Conservation (phyloP, 2,329 filamentous ascomycete genomes). For the Tolypocladium guangdongense region DNA sequence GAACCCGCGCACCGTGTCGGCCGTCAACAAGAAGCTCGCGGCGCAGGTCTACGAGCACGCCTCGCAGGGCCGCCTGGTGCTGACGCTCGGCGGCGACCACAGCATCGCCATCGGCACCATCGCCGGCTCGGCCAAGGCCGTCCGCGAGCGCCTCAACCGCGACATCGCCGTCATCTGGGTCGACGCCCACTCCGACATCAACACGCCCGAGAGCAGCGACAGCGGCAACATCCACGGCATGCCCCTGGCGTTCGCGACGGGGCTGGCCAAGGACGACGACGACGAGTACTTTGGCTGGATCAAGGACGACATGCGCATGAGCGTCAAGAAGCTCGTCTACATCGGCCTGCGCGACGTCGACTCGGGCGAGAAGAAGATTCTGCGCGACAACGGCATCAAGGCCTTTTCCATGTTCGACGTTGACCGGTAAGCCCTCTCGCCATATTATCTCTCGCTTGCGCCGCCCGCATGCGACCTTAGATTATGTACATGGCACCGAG, state of each 20-base stretch:
- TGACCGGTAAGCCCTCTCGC: conserved; percentile 52
- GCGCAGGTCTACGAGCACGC: conserved; percentile 84
- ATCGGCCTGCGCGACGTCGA: conserved; percentile 94
- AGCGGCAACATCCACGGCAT: conserved; percentile 97
- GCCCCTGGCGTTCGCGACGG: conserved; percentile 87
- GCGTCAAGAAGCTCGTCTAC: conserved; percentile 81
- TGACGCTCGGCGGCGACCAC: conserved; percentile 94
- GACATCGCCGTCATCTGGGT: conserved; percentile 98
- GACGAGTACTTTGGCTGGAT: conserved; percentile 88
- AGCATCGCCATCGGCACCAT: conserved; percentile 92
- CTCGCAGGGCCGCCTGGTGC: conserved; percentile 68
- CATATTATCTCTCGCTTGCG: neutral
- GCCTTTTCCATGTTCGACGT: conserved; percentile 99
- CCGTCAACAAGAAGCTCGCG: conserved; percentile 70
- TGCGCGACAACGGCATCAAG: conserved; percentile 82
- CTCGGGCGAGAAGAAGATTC: conserved; percentile 81
- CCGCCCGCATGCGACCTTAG: neutral
- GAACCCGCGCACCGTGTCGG: conserved; percentile 76
- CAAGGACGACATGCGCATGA: conserved; percentile 57
- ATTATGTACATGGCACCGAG: neutral
- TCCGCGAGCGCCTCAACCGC: conserved; percentile 66
- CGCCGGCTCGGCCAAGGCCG: conserved; percentile 75
- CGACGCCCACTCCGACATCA: conserved; percentile 96
- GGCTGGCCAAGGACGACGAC: conserved; percentile 65
- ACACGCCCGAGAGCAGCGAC: conserved; percentile 80